Evolutionary conservation across 2,329 filamentous ascomycete genomes (phyloP), one percentile per base, ranked within the genome.

Genomic region (Colletotrichum magnum): DNA sequence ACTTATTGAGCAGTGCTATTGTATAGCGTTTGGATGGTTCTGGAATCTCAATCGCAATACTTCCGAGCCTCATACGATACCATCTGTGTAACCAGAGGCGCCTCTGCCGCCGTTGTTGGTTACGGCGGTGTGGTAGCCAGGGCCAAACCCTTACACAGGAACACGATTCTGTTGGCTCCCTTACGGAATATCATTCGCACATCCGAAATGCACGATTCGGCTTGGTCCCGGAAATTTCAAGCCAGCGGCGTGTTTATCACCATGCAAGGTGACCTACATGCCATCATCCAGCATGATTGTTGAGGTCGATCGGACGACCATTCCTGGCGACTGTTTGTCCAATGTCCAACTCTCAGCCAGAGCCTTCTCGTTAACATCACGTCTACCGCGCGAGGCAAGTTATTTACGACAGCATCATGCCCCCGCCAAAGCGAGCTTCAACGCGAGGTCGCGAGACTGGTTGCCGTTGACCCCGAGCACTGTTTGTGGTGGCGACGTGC

Each of bases 231-330:
- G 43, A 26, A 12, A 45, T 13, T 45, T 57, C 50, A 36, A 32
- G 26, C 48, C 52, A 21, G 50, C 47, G 62, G 36, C 50, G 26
- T 62, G 45, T 58, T 32, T 45, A 52, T 43, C 36, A 41, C 56
- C 39, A 69, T 69, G 62, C 67, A 69, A 43, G 18, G 36, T 69
- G 45, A 69, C 62, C 62, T 66, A 28, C 32, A 56, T 66, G 67
- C 62, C 67, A 61, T 66, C 62, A 60, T 69, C 21, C 26, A 51
- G 56, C 67, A 69, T 69, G 43, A 52, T 52, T 69, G 56, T 66
- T 52, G 45, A 66, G 62, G 66, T 18, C 66, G 61, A 69, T 65
- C 54, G 48, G 18, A 52, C 39, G 36, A 39, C 50, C 36, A 16
- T 52, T 56, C 67, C 26, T 41, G 47, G 26, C 12, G 43, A 41